A percentile compares a stretch with the other conserved stretches of the same genome.
Evolutionary conservation across 225 moss, liverwort and hornwort species (phyloP).

Genomic region (Neckera pumila): DNA sequence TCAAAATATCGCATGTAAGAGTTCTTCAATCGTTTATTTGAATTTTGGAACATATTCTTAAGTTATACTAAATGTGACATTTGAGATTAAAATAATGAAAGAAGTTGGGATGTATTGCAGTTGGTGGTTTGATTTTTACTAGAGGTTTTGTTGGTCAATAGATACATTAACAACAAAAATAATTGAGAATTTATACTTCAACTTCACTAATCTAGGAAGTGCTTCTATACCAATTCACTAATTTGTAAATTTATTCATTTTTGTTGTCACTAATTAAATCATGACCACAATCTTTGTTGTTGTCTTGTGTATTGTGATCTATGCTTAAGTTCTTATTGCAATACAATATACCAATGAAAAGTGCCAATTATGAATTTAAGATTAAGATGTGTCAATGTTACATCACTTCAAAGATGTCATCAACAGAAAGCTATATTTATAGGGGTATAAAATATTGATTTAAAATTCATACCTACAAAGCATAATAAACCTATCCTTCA

Average conservation of each 20-base stretch:
- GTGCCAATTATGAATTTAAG: neutral
- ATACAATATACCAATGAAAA: fast-evolving
- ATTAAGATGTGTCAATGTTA: fast-evolving
- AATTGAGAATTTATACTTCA: too few species aligned
- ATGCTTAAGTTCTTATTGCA: fast-evolving
- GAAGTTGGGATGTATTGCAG: neutral
- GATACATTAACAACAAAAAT: fast-evolving
- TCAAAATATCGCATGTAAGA: neutral
- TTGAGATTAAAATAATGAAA: neutral
- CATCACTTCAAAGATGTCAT: neutral
- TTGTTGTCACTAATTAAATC: neutral
- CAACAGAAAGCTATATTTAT: neutral
- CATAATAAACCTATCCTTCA: too few species aligned
- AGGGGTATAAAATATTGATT: neutral
- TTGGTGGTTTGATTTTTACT: neutral
- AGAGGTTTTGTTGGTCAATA: neutral
- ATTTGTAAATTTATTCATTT: neutral
- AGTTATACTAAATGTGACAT: neutral
- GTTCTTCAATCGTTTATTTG: too few species aligned
- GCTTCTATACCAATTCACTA: neutral
- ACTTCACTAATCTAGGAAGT: too few species aligned
- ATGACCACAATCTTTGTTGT: fast-evolving
- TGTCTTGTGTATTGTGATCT: neutral
- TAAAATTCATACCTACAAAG: too few species aligned
- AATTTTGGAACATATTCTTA: too few species aligned